Evolutionary conservation across 2,329 filamentous ascomycete species (phyloP).

Genomic region (Neoscytalidium dimidiatum): DNA sequence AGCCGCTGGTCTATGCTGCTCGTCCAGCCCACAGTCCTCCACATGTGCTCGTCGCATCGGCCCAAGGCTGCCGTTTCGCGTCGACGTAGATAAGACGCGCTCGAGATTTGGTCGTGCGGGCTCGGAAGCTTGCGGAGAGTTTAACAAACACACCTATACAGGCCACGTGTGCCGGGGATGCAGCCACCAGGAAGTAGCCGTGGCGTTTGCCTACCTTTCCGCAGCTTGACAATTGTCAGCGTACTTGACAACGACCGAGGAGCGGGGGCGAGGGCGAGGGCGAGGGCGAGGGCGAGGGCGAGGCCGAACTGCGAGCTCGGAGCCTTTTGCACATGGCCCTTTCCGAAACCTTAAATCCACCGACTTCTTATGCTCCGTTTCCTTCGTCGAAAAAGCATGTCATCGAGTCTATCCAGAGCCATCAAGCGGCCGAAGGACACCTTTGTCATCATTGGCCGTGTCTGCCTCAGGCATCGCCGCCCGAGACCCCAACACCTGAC

Average conservation of each 20-base stretch:
- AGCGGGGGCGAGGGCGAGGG: too few relatives aligned
- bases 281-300: background rate
- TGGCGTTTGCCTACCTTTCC: too few relatives aligned
- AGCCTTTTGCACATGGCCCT: too few relatives aligned
- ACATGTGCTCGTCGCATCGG: background rate
- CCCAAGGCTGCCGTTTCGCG: too few relatives aligned
- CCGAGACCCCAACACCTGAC: background rate
- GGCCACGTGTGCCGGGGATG: background rate
- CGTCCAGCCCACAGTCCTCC: background rate
- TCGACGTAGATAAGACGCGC: too few relatives aligned
- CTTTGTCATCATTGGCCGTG: background rate
- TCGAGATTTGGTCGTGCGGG: too few relatives aligned
- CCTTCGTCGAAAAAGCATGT: too few relatives aligned
- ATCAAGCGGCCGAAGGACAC: background rate
- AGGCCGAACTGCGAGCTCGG: background rate
- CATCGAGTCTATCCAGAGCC: too few relatives aligned
- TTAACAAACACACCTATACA: background rate
- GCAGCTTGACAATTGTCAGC: too few relatives aligned
- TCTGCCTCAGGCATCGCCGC: background rate
- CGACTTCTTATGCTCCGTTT: too few relatives aligned
- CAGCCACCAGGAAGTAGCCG: background rate
- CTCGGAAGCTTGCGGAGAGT: background rate
- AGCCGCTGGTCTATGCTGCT: background rate
- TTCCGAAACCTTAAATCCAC: background rate
- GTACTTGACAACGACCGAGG: too few relatives aligned